phyloP scores from a whole-genome alignment of 108 stramenopile genomes.

The Cylindrotheca closterium region DNA sequence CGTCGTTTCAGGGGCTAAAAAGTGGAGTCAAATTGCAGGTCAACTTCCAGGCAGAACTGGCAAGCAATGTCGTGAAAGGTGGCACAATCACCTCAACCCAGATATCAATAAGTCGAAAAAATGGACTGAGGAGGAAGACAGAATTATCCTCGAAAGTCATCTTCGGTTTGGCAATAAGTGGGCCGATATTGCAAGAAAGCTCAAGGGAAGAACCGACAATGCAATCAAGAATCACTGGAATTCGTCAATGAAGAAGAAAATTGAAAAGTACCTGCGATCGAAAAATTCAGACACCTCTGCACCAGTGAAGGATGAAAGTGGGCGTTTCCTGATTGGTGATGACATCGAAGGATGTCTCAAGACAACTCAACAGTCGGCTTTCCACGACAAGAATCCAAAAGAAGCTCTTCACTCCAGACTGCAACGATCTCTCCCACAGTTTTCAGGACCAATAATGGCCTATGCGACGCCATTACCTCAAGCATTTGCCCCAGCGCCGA shows the following conservation, averaged over 20 bases:
- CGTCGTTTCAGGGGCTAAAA: conserved; percentile 52
- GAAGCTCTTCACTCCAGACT: background rate
- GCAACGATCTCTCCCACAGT: background rate
- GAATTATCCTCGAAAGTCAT: conserved; percentile 81
- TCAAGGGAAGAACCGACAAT: conserved; percentile 95
- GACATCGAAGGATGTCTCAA: conserved; percentile 75
- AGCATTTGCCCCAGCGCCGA: background rate
- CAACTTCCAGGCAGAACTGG: conserved; percentile 87
- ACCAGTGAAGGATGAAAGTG: conserved; percentile 44
- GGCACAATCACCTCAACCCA: conserved; percentile 98
- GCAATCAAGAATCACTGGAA: conserved; percentile 98
- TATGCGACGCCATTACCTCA: conserved; percentile 16
- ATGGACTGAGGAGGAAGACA: conserved; percentile 90
- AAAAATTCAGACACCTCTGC: conserved; percentile 40
- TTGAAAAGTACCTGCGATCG: conserved; percentile 73
- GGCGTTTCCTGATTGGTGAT: conserved; percentile 59
- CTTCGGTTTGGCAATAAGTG: conserved; percentile 84
- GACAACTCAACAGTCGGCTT: conserved; percentile 44
- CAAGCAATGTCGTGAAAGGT: conserved; percentile 98
- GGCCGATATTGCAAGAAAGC: conserved; percentile 90
- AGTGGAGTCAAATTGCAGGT: conserved; percentile 78
- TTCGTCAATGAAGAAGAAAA: conserved; percentile 89
- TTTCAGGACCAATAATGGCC: background rate
- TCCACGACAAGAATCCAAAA: background rate
- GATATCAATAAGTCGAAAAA: conserved; percentile 77